Evolutionary conservation across 441 rosid species (phyloP).

Genomic region (Populus hybrid): DNA sequence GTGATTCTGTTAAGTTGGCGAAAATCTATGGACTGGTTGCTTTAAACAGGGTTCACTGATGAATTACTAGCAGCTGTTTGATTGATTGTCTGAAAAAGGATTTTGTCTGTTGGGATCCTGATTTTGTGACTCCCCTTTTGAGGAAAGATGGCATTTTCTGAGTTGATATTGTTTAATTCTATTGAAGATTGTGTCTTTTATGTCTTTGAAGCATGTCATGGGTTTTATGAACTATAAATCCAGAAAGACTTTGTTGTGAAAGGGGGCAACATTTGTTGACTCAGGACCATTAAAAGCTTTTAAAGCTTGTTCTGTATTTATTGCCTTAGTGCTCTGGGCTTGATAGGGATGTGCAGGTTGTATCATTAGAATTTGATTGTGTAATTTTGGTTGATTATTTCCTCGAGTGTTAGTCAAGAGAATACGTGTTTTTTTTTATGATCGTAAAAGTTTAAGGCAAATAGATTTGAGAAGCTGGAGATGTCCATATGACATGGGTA

Average conservation of each 20-base stretch:
- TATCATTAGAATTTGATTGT: not conserved
- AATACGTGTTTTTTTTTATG: not conserved
- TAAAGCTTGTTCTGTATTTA: not conserved
- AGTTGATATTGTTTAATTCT: not conserved
- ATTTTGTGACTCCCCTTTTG: not conserved
- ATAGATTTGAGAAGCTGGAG: not conserved
- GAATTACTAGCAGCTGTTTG: not conserved
- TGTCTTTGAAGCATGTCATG: not conserved
- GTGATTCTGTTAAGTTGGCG: not conserved
- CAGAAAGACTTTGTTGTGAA: not conserved
- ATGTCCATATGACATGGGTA: not conserved
- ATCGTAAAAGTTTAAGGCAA: not conserved
- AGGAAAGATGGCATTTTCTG: not conserved
- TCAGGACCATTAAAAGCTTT: not conserved
- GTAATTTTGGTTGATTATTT: not conserved
- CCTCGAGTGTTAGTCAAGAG: not conserved
- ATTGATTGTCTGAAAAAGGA: not conserved
- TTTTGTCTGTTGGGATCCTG: not conserved
- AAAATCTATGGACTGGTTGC: not conserved
- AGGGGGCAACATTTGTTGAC: not conserved
- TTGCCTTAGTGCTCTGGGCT: not conserved
- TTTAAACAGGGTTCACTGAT: not conserved
- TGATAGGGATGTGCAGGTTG: not conserved
- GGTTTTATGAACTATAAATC: not conserved
- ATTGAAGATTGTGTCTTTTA: not conserved